Evolutionary conservation across 2,329 filamentous ascomycete genomes (phyloP), one percentile per base, ranked within the genome.

Genomic region (Pseudofabraea citricarpa): DNA sequence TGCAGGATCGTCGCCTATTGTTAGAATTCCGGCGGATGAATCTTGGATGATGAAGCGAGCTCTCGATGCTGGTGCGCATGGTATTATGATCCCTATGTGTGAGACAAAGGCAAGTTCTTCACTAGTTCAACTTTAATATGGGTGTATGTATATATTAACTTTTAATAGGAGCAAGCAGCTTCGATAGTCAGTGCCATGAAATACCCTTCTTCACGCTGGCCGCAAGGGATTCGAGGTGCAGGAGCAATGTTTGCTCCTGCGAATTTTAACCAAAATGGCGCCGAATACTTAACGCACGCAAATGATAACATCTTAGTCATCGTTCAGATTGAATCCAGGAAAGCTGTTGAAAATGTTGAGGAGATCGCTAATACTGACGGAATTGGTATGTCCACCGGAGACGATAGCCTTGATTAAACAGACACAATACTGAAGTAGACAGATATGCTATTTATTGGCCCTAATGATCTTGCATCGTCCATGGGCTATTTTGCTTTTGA

Each of bases 251-350:
- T 77, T 39, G 61, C 70, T 3, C 69, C 71, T 65, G 69, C 72
- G 44, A 68, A 65, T 33, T 74, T 74, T 53, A 56, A 64, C 6
- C 68, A 70, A 18, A 69, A 64, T n/a, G 68, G 71, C 48, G 70
- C 70, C 6, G 69, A 75, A 48, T 79, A 78, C 47, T 66, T 77
- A 43, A 69, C 73, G 50, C 64, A 72, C 24, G 74, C 74, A 38
- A 77, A 78, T 53, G 66, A 69, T 8, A 70, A 68, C 36, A 67
- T 83, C 18, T 56, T 83, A 47, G 81, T 75, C 15, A 80, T 82
- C 64, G 75, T 83, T 12, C 79, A 83, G 57, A 82, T 83, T 40
- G 80, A 84, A 64, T 81, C 79, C 1, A 64, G 67, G 45, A 77
- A 81, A 54, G 79, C 79, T 1, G 64, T 83, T 20, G 72, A 76